Conservation (phyloP, 2,329 filamentous ascomycete genomes). For the Colletotrichum tropicicola region DNA sequence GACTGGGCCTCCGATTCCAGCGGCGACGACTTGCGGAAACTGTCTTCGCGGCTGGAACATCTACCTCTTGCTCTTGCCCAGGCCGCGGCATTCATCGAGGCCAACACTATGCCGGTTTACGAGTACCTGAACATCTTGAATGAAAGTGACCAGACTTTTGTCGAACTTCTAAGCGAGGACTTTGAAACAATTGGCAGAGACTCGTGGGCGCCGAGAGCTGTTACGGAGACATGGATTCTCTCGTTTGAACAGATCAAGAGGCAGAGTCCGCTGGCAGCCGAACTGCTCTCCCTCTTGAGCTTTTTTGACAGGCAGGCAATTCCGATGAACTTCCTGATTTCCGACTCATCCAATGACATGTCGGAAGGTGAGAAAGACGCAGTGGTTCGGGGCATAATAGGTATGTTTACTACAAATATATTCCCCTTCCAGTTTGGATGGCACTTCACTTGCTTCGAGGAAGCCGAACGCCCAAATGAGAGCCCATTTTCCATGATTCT, state of each 20-base stretch:
- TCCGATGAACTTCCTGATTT: conserved; percentile 40
- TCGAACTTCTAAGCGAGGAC: conserved; percentile 37
- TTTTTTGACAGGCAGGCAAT: conserved; percentile 54
- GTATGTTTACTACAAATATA: too few species aligned
- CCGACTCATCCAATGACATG: not conserved
- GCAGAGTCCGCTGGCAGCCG: conserved; percentile 42
- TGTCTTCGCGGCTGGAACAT: conserved; percentile 40
- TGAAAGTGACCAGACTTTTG: conserved; percentile 31
- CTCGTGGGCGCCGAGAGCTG: conserved; percentile 34
- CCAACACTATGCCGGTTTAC: conserved; percentile 35
- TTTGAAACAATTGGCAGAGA: conserved; percentile 42
- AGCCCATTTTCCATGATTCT: too few species aligned
- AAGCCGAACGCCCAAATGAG: too few species aligned
- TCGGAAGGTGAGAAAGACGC: not conserved
- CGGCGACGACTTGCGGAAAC: conserved; percentile 7
- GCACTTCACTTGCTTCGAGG: too few species aligned
- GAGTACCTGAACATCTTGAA: conserved; percentile 39
- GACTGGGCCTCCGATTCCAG: not conserved
- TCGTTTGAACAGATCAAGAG: conserved; percentile 43
- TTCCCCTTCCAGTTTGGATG: too few species aligned
- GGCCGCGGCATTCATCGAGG: conserved; percentile 44
- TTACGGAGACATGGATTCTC: conserved; percentile 39
- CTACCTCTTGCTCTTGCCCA: conserved; percentile 45
- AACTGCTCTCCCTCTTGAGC: conserved; percentile 55
- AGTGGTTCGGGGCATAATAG: not conserved